Percentiles rank a stretch among this genome's conserved stretches.
Evolutionary conservation across 768 basidiomycete genomes (phyloP).

Genomic region (Dacryopinax spathularia): DNA sequence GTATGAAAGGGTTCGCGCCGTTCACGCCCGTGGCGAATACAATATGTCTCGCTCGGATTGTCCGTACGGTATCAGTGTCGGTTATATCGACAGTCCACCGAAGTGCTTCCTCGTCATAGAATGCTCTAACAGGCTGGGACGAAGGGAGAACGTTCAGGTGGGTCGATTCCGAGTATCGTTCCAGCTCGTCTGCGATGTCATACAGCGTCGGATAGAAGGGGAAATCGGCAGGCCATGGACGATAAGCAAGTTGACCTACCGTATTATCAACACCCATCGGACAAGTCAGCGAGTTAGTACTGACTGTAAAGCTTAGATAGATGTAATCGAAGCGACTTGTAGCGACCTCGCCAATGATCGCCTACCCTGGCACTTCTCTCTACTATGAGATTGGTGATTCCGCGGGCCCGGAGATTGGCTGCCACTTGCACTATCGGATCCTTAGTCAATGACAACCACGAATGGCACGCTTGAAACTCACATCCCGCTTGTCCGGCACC

Average conservation of each 20-base stretch:
- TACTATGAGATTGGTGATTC: conserved; percentile 42
- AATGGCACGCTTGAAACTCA: neutral
- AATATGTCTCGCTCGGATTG: conserved; percentile 30
- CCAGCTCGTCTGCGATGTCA: neutral
- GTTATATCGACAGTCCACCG: neutral
- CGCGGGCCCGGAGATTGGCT: conserved; percentile 46
- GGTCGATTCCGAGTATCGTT: neutral
- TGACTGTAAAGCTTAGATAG: neutral
- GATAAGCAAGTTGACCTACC: neutral
- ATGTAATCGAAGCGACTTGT: conserved; percentile 51
- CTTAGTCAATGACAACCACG: neutral
- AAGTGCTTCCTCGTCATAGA: neutral
- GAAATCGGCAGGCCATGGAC: neutral
- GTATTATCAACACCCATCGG: too few species aligned
- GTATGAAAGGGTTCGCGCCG: conserved; percentile 34
- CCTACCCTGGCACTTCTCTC: conserved; percentile 51
- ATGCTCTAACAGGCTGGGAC: neutral
- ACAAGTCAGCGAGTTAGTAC: neutral
- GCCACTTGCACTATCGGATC: conserved; percentile 34
- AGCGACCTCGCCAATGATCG: conserved; percentile 52
- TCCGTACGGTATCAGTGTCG: conserved; percentile 16
- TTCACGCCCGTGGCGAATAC: conserved; percentile 44
- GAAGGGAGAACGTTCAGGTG: neutral
- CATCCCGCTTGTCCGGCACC: conserved; percentile 53
- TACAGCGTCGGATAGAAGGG: neutral